phyloP scores from a whole-genome alignment of 2,329 filamentous ascomycete genomes.

The Eutypa lata region DNA sequence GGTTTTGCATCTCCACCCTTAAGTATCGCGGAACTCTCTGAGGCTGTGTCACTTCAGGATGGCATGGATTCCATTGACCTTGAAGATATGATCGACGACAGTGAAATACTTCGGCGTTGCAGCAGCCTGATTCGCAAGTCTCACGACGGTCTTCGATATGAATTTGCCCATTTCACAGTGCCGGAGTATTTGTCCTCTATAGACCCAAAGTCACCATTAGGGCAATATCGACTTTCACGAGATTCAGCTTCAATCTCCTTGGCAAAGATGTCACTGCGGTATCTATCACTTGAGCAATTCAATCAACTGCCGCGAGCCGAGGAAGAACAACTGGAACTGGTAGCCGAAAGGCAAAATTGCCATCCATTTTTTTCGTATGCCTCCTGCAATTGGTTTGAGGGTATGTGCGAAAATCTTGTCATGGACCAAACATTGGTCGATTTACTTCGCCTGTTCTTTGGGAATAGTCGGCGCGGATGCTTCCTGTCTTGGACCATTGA shows the following conservation, averaged over 20 bases:
- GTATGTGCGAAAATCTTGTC: neutral
- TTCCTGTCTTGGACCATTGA: neutral
- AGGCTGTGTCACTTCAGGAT: neutral
- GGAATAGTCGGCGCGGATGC: neutral
- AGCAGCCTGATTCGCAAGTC: neutral
- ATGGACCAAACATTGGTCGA: neutral
- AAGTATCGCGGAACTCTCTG: neutral
- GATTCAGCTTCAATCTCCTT: neutral
- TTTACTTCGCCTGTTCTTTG: neutral
- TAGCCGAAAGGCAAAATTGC: neutral
- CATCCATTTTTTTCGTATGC: neutral
- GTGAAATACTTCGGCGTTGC: neutral
- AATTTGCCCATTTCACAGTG: neutral
- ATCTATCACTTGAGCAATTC: neutral
- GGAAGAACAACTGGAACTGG: neutral
- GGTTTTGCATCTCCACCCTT: neutral
- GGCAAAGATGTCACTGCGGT: neutral
- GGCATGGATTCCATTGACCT: neutral
- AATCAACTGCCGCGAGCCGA: neutral
- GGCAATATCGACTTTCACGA: neutral
- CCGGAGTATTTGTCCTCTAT: neutral
- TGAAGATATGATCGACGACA: neutral
- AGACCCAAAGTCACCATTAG: neutral
- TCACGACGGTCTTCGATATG: neutral
- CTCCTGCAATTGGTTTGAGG: neutral